Evolutionary conservation across 1,284 basidiomycete genomes (phyloP).

Genomic region (Agaricales sp.): DNA sequence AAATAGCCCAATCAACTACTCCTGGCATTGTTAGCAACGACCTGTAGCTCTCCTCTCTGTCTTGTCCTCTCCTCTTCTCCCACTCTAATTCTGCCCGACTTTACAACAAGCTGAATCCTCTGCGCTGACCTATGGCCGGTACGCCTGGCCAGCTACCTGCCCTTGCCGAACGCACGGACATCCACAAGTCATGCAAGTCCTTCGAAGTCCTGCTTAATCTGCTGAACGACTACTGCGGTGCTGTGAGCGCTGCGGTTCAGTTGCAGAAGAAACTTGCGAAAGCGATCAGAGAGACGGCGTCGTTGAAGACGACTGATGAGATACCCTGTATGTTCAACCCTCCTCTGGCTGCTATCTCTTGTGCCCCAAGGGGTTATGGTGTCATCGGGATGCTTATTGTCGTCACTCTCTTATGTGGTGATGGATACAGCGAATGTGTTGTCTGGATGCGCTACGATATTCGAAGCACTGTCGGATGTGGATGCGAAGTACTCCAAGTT

Average conservation of each 20-base stretch:
- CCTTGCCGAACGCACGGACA: constrained; percentile 43
- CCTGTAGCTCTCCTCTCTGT: no score
- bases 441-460: constrained; percentile 48
- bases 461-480: constrained; percentile 59
- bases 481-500: constrained; percentile 65
- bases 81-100: no score
- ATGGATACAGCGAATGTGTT: constrained; percentile 53
- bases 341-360: not conserved
- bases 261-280: constrained; percentile 69
- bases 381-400: not conserved
- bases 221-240: constrained; percentile 67
- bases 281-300: constrained; percentile 53
- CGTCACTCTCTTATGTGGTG: constrained; percentile 4
- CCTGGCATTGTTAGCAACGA: no score
- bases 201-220: constrained; percentile 56
- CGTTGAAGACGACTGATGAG: constrained; percentile 46
- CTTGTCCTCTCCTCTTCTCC: no score
- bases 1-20: no score
- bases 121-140: not conserved
- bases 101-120: no score
- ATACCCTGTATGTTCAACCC: constrained; percentile 48
- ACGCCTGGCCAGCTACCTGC: not conserved
- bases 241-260: constrained; percentile 44
- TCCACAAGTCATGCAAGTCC: constrained; percentile 71
- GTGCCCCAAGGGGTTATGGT: not conserved